These are phyloP conservation scores for Cetraspora pellucida DNA, from an alignment of 192 early-diverging fungal species.

Conservation along the genomic window DNA sequence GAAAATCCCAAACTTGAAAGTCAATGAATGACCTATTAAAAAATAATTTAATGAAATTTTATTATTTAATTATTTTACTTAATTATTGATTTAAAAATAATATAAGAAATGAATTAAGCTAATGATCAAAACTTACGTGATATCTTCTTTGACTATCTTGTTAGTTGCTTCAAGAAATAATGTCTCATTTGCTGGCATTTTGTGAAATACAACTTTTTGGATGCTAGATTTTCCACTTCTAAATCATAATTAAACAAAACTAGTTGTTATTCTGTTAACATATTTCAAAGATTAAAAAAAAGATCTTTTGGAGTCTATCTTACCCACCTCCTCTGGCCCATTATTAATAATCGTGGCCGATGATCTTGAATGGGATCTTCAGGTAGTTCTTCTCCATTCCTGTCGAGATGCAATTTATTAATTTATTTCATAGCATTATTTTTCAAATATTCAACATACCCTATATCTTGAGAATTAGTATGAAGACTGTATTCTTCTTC, in stretches of 20 bases:
- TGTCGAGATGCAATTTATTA: not conserved
- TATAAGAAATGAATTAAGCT: not conserved
- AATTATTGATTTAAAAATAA: not conserved
- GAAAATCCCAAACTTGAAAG: constrained; percentile 91
- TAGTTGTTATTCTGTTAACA: not conserved
- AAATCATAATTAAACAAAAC: constrained; percentile 1
- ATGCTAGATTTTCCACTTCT: constrained; percentile 89
- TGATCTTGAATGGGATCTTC: constrained; percentile 33
- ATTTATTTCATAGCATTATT: not conserved
- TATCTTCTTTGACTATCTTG: constrained; percentile 69
- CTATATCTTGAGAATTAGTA: not conserved
- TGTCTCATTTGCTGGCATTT: constrained; percentile 86
- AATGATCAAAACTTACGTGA: constrained; percentile 50
- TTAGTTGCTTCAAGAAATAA: constrained; percentile 81
- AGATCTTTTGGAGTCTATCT: not conserved
- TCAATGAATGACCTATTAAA: constrained; percentile 72
- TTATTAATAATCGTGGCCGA: constrained; percentile 48
- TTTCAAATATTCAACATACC: not conserved
- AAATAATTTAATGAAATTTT: not conserved
- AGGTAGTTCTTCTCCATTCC: not conserved
- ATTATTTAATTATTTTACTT: not conserved
- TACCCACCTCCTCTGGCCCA: constrained; percentile 52
- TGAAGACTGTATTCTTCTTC: constrained; percentile 32
- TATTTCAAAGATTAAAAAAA: not conserved
- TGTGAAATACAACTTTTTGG: constrained; percentile 83